Percentiles rank a stretch among this genome's conserved stretches.
Evolutionary conservation across 75 land plant genomes (phyloP).

Genomic region (Adiantum capillusveneris): DNA sequence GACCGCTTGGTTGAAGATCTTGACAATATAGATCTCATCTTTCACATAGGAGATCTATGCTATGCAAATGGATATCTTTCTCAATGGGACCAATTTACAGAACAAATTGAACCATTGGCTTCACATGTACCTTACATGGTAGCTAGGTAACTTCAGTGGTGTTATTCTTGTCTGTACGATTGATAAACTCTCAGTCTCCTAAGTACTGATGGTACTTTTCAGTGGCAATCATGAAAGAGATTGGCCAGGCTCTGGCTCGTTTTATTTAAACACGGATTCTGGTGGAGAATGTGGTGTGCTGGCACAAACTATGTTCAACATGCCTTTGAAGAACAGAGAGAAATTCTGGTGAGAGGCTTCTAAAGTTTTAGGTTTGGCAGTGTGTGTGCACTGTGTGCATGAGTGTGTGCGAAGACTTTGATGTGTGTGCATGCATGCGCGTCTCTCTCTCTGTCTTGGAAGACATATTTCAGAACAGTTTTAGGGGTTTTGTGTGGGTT

Average conservation of each 20-base stretch:
- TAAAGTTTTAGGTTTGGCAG: too few relatives aligned
- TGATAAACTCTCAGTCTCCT: too few relatives aligned
- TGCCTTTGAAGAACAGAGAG: constrained; percentile 70
- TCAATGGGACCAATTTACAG: constrained; percentile 94
- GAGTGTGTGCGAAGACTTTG: too few relatives aligned
- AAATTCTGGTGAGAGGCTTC: constrained; percentile 56
- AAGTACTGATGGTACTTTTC: too few relatives aligned
- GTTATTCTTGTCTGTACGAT: too few relatives aligned
- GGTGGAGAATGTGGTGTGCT: constrained; percentile 97
- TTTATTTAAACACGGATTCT: constrained; percentile 73
- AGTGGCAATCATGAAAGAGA: constrained; percentile 99
- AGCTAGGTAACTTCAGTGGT: constrained; percentile 51
- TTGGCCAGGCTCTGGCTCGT: constrained; percentile 84
- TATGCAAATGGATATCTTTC: constrained; percentile 92
- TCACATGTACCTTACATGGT: constrained; percentile 89
- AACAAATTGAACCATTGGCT: constrained; percentile 77
- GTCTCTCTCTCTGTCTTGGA: too few relatives aligned
- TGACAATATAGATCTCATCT: constrained; percentile 65
- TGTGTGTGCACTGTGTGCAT: too few relatives aligned
- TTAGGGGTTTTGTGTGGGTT: too few relatives aligned
- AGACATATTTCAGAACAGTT: too few relatives aligned
- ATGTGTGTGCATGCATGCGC: too few relatives aligned
- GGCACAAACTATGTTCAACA: constrained; percentile 71
- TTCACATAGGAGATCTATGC: constrained; percentile 85
- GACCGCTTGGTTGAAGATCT: constrained; percentile 70